These are phyloP conservation scores for Lunularia cruciata DNA, from an alignment of 225 moss, liverwort and hornwort species.

Conservation along the genomic window DNA sequence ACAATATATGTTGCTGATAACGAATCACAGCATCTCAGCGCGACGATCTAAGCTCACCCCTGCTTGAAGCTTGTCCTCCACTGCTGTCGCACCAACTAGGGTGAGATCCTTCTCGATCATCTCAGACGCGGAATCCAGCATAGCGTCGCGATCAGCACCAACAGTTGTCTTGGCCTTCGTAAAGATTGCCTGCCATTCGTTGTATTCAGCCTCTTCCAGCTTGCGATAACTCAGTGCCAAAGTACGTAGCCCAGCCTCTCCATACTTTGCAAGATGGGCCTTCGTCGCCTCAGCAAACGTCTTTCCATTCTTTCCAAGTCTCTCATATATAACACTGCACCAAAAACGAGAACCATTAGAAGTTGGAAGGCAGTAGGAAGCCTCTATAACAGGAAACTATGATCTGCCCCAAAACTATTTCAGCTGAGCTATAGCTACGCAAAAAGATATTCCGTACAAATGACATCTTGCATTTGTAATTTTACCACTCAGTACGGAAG, in stretches of 20 bases:
- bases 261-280: conserved; percentile 75
- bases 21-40: background rate
- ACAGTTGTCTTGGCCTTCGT: conserved; percentile 87
- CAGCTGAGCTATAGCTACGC: too few relatives aligned
- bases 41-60: conserved; percentile 54
- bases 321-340: conserved; percentile 85
- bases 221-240: conserved; percentile 81
- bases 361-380: background rate
- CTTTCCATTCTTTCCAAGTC: conserved; percentile 80
- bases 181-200: conserved; percentile 70
- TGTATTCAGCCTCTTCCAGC: conserved; percentile 75
- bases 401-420: background rate
- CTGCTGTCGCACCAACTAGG: conserved; percentile 92
- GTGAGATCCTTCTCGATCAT: conserved; percentile 81
- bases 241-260: conserved; percentile 94
- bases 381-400: background rate
- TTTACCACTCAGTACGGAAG: background rate
- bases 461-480: background rate
- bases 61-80: conserved; percentile 95
- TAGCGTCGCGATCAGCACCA: conserved; percentile 76
- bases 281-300: conserved; percentile 69
- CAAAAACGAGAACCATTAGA: background rate
- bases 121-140: conserved; percentile 85
- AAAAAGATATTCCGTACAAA: too few relatives aligned
- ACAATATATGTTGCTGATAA: too few relatives aligned